phyloP scores from a whole-genome alignment of 1,284 basidiomycete genomes.

The Trichosporon asahii region DNA sequence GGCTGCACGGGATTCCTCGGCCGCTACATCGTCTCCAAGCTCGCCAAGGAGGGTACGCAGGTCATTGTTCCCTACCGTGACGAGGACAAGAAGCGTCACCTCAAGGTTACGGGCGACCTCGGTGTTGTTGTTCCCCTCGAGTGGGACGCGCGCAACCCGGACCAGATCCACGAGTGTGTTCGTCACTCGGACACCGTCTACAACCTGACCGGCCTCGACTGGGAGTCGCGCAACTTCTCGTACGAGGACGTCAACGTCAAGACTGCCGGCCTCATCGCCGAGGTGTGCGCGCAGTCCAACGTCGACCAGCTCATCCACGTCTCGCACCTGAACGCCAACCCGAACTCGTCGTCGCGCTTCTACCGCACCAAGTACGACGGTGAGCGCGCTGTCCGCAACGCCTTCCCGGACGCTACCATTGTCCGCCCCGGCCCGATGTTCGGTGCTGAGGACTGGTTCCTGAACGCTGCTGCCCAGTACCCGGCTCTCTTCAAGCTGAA shows the following conservation, averaged over 20 bases:
- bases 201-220: conserved; percentile 85
- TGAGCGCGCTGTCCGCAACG: conserved; percentile 79
- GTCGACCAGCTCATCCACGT: conserved; percentile 88
- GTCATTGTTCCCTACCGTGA: conserved; percentile 95
- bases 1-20: conserved; percentile 95
- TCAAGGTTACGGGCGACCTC: conserved; percentile 92
- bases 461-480: conserved; percentile 88
- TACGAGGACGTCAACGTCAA: conserved; percentile 60
- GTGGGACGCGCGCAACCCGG: conserved; percentile 84
- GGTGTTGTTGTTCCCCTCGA: conserved; percentile 97
- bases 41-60: conserved; percentile 91
- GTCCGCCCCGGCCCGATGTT: conserved; percentile 81
- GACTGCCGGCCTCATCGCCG: conserved; percentile 70
- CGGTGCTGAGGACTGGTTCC: conserved; percentile 89
- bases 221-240: conserved; percentile 88
- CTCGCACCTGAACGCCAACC: conserved; percentile 88
- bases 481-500: conserved; percentile 96
- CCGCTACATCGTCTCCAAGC: conserved; percentile 86
- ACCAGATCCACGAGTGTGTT: conserved; percentile 89
- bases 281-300: conserved; percentile 70
- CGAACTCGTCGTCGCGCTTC: conserved; percentile 73
- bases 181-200: conserved; percentile 97
- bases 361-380: conserved; percentile 88
- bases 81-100: conserved; percentile 85
- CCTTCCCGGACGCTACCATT: conserved; percentile 84